A percentile compares a stretch with the other conserved stretches of the same genome.
phyloP scores from a whole-genome alignment of 2,329 filamentous ascomycete species.

The Clonostachys chloroleuca region DNA sequence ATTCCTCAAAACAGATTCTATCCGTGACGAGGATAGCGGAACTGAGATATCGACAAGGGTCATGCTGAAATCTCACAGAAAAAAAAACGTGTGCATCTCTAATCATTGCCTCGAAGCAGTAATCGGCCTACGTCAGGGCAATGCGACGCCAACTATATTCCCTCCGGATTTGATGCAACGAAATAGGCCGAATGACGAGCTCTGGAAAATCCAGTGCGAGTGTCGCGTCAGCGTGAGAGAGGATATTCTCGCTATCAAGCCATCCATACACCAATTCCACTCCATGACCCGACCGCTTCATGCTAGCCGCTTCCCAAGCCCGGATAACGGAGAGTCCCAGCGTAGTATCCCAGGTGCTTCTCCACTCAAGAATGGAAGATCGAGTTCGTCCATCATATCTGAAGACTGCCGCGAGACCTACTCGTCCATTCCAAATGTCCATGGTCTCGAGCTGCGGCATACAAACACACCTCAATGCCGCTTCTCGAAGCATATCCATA shows the following conservation, averaged over 20 bases:
- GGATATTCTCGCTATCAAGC: slow-evolving; percentile 12
- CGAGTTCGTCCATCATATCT: slow-evolving; percentile 3
- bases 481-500: slow-evolving; percentile 13
- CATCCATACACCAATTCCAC: slow-evolving; percentile 1
- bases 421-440: slow-evolving; percentile 23
- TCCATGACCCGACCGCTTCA: background rate
- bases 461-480: slow-evolving; percentile 12
- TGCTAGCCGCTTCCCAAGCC: slow-evolving; percentile 11
- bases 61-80: no score
- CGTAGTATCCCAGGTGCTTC: slow-evolving; percentile 5
- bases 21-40: no score
- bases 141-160: slow-evolving; percentile 11
- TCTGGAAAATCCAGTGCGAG: slow-evolving; percentile 16
- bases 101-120: no score
- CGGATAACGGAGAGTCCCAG: slow-evolving; percentile 3
- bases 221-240: slow-evolving; percentile 22
- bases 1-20: no score
- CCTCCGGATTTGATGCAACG: slow-evolving; percentile 22
- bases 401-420: slow-evolving; percentile 13
- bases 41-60: no score
- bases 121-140: no score
- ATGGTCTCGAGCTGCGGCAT: slow-evolving; percentile 21
- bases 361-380: slow-evolving; percentile 7
- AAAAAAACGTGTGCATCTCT: no score
- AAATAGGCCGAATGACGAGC: slow-evolving; percentile 22